These are phyloP conservation scores for Neoboletus subvelutipes DNA, from an alignment of 768 basidiomycete genomes.

Conservation along the genomic window DNA sequence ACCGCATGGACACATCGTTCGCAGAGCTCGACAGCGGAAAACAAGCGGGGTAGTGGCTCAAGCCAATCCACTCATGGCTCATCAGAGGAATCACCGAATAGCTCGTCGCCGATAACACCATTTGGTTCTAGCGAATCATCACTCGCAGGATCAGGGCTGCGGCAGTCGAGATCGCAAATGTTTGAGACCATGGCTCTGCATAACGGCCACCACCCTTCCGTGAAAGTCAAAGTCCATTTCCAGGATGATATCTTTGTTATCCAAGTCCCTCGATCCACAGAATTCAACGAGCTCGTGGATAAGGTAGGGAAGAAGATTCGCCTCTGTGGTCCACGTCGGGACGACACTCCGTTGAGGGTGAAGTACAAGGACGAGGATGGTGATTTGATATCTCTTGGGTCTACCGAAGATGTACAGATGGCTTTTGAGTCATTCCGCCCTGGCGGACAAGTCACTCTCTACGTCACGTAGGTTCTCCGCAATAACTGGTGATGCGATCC, in stretches of 20 bases:
- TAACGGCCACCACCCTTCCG: constrained; percentile 42
- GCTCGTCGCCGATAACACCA: constrained; percentile 84
- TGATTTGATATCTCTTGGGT: constrained; percentile 83
- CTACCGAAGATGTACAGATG: constrained; percentile 92
- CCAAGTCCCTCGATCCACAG: constrained; percentile 76
- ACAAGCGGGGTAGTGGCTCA: constrained; percentile 81
- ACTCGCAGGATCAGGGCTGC: constrained; percentile 55
- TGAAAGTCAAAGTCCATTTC: constrained; percentile 94
- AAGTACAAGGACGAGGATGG: constrained; percentile 94
- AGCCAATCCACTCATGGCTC: constrained; percentile 77
- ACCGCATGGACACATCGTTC: constrained; percentile 49
- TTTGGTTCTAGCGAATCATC: constrained; percentile 90
- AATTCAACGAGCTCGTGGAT: constrained; percentile 82
- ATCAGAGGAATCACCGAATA: constrained; percentile 83
- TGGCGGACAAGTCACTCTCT: constrained; percentile 79
- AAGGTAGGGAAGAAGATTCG: constrained; percentile 92
- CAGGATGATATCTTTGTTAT: constrained; percentile 95
- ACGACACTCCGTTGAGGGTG: constrained; percentile 78
- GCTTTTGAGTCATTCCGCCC: constrained; percentile 84
- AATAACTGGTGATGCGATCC: neutral
- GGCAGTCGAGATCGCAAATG: constrained; percentile 53
- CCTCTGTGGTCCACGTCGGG: constrained; percentile 78
- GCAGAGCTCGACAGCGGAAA: constrained; percentile 39
- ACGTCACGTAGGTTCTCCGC: constrained; percentile 58
- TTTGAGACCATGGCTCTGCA: constrained; percentile 43